Base-by-base conservation (phyloP, 2,329 filamentous ascomycete genomes). In the Dothidotthia symphoricarpi region DNA sequence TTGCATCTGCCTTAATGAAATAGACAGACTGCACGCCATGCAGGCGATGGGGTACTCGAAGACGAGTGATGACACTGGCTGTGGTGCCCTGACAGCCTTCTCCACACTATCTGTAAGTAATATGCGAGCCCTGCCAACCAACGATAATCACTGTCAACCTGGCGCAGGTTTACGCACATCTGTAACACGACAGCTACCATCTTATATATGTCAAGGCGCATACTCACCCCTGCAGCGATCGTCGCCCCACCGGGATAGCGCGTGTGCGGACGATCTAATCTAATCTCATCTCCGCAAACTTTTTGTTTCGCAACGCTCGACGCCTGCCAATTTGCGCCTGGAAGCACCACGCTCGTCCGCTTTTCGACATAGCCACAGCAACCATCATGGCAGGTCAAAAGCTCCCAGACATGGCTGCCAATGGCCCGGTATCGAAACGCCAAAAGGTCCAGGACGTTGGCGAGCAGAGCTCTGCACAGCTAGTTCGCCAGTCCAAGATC, bases 361-460 rank as follows among this genome's bases (percentile, higher is more conserved):
- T 27, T 13, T n/a, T 8, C 17, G 44, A 57, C 34, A 16, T 16
- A 22, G 24, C 16, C 24, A 36, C 28, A 32, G 15, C 28, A 17
- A n/a, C 28, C 29, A 48, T 27, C 25, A 79, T 79, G 75, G 70
- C 74, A 49, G 71, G 68, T 16, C 48, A 49, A 25, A 77, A 39
- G 78, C 82, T 53, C 71, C 5, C 19, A 22, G 75, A 42, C 10
- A 34, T 17, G 6, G 28, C 43, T 13, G 25, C 38, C 28, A 55
- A 55, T 48, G 61, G 59, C 30, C 86, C 82, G 36, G 69, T 85
- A 52, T 76, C 76, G 43, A 96, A 96, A 74, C 82, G 89, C 49
- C 61, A 63, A 44, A 67, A 58, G 43, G 46, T 56, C 43, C 37
- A 61, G 45, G 42, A 43, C 49, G 38, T 43, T 34, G 19, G 32